Evolutionary conservation across 306 rosid genomes (phyloP).

Genomic region (Cicer judaicum): DNA sequence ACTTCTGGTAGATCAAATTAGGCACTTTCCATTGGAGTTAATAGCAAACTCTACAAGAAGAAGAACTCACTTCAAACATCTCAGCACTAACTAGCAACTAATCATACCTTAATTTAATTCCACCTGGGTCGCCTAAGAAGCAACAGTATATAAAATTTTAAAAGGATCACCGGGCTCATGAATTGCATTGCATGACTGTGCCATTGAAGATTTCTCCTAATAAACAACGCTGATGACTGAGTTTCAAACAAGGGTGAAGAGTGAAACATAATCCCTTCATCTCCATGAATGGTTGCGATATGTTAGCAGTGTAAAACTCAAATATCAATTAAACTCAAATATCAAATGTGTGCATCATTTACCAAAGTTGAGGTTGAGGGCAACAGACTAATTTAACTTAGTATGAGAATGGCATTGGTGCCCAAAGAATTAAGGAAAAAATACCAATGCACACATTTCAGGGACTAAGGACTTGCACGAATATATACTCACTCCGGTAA

Average conservation of each 20-base stretch:
- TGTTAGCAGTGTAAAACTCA: too few relatives aligned
- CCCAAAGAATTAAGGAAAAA: not conserved
- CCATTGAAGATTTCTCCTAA: constrained; percentile 10
- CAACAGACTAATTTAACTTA: not conserved
- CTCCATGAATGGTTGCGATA: too few relatives aligned
- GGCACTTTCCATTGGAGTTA: not conserved
- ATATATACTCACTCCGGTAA: too few relatives aligned
- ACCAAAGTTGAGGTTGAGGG: not conserved
- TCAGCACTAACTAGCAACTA: not conserved
- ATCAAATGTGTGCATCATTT: not conserved
- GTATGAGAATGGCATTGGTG: not conserved
- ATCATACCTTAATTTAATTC: not conserved
- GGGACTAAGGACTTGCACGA: too few relatives aligned
- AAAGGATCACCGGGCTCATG: not conserved
- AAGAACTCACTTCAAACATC: not conserved
- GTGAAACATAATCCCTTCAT: constrained; percentile 13
- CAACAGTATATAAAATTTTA: not conserved
- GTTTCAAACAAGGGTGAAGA: not conserved
- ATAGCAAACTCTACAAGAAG: not conserved
- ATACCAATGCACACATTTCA: not conserved
- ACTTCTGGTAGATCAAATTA: not conserved
- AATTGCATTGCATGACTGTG: not conserved
- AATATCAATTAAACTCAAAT: too few relatives aligned
- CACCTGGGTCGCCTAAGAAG: constrained; percentile 8
- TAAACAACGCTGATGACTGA: not conserved